Percentiles rank a stretch among this genome's conserved stretches.
Evolutionary conservation across 2,329 filamentous ascomycete species (phyloP).

Genomic region (Dactylella cylindrospora): DNA sequence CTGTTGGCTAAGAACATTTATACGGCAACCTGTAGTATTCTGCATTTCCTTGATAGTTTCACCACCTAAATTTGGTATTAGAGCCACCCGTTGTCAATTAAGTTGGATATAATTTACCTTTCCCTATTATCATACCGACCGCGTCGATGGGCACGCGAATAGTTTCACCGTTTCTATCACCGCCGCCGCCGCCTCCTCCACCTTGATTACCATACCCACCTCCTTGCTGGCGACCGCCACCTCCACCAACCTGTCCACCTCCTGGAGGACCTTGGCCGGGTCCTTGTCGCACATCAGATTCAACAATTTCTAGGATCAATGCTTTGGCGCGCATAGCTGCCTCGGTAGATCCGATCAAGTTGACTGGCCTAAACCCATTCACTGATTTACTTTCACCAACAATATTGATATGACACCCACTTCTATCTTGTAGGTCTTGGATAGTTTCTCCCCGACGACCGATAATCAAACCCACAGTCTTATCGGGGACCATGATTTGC

Average conservation of each 20-base stretch:
- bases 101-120: slow-evolving; percentile 57
- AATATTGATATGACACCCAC: slow-evolving; percentile 94
- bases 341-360: slow-evolving; percentile 76
- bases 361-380: slow-evolving; percentile 84
- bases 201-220: slow-evolving; percentile 51
- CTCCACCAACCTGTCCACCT: slow-evolving; percentile 51
- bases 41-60: slow-evolving; percentile 96
- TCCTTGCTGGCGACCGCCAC: slow-evolving; percentile 46
- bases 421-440: slow-evolving; percentile 84
- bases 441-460: slow-evolving; percentile 93
- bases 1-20: slow-evolving; percentile 83
- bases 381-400: slow-evolving; percentile 90
- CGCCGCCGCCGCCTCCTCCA: slow-evolving; percentile 53
- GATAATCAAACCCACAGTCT: slow-evolving; percentile 89
- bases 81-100: neutral
- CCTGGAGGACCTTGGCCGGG: slow-evolving; percentile 52
- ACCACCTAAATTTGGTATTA: slow-evolving; percentile 59
- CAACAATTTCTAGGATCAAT: slow-evolving; percentile 88
- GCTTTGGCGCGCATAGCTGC: slow-evolving; percentile 79
- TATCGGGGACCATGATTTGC: slow-evolving; percentile 92
- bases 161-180: slow-evolving; percentile 75
- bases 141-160: slow-evolving; percentile 86
- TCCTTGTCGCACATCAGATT: slow-evolving; percentile 71
- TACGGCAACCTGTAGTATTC: slow-evolving; percentile 82
- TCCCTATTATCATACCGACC: slow-evolving; percentile 95